phyloP scores from a whole-genome alignment of 2,329 filamentous ascomycete species.

The Escovopsis sp. region DNA sequence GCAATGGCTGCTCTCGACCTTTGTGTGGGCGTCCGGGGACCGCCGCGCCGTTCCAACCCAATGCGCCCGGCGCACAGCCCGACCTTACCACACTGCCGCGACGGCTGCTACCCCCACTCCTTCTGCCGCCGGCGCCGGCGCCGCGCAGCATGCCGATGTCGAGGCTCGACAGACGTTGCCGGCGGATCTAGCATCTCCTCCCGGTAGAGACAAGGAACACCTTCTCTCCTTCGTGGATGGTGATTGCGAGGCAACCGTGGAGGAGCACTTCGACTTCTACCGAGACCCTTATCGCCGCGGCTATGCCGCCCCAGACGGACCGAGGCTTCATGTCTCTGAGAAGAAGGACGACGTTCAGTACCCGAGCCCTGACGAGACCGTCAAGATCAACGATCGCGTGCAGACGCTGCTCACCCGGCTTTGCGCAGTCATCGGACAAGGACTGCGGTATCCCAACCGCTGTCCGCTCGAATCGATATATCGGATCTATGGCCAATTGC shows the following conservation, averaged over 20 bases:
- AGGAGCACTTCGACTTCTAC: constrained; percentile 38
- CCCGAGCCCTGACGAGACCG: constrained; percentile 27
- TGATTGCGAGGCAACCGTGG: constrained; percentile 30
- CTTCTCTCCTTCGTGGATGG: constrained; percentile 39
- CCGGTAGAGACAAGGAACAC: constrained; percentile 22
- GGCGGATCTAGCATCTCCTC: constrained; percentile 4
- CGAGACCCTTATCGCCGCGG: constrained; percentile 38
- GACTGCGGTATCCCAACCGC: constrained; percentile 26
- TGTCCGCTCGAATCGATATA: constrained; percentile 31
- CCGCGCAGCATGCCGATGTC: not conserved
- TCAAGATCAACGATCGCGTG: constrained; percentile 20
- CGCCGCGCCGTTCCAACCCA: constrained; percentile 6
- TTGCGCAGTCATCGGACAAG: constrained; percentile 23
- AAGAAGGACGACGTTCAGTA: constrained; percentile 32
- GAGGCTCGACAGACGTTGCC: constrained; percentile 6
- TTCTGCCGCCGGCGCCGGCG: too few species aligned
- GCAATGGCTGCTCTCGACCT: constrained; percentile 28
- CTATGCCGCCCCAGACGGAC: constrained; percentile 36
- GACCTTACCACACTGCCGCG: constrained; percentile 15
- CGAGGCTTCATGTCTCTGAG: constrained; percentile 35
- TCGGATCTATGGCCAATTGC: constrained; percentile 32
- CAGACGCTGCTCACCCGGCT: constrained; percentile 24
- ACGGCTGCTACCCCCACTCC: constrained; percentile 5
- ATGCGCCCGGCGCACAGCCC: constrained; percentile 1
- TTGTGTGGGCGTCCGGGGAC: constrained; percentile 15